Evolutionary conservation across 139 green algal genomes (phyloP).

Genomic region (Chlorella sorokiniana): DNA sequence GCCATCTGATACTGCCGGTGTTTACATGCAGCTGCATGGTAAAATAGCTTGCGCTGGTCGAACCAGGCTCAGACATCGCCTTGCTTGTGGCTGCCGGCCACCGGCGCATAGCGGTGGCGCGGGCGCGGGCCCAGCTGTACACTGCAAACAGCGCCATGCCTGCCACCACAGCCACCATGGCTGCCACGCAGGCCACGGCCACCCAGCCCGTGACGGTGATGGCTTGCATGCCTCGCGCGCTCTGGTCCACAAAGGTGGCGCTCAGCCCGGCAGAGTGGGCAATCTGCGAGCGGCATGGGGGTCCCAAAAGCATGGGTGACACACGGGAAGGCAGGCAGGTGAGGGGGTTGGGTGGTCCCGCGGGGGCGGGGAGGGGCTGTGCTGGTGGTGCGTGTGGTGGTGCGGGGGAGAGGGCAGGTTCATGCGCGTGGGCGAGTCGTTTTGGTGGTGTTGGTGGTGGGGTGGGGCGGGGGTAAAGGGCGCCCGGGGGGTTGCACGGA

Average conservation of each 20-base stretch:
- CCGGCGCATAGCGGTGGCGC: slow-evolving; percentile 7
- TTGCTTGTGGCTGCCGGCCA: not conserved
- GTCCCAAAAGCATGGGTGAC: not conserved
- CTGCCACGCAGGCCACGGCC: not conserved
- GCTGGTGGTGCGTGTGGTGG: no score
- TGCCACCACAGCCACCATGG: slow-evolving; percentile 10
- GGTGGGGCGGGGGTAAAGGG: no score
- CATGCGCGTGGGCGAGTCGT: no score
- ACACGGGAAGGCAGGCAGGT: not conserved
- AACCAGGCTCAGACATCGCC: slow-evolving; percentile 4
- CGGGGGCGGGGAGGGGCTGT: no score
- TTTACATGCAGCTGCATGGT: not conserved
- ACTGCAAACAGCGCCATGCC: not conserved
- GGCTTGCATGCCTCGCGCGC: not conserved
- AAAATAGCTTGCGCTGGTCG: not conserved
- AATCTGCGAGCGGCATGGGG: not conserved
- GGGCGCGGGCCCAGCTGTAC: not conserved
- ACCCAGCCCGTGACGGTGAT: slow-evolving; percentile 28
- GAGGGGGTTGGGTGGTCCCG: no score
- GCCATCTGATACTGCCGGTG: no score
- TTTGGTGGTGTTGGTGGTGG: no score
- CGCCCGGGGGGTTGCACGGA: no score
- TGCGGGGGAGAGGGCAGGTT: no score
- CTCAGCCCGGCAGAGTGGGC: slow-evolving; percentile 6
- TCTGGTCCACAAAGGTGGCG: not conserved